Base-by-base conservation (phyloP, 2,329 filamentous ascomycete genomes). In the Penicillium occitanis region DNA sequence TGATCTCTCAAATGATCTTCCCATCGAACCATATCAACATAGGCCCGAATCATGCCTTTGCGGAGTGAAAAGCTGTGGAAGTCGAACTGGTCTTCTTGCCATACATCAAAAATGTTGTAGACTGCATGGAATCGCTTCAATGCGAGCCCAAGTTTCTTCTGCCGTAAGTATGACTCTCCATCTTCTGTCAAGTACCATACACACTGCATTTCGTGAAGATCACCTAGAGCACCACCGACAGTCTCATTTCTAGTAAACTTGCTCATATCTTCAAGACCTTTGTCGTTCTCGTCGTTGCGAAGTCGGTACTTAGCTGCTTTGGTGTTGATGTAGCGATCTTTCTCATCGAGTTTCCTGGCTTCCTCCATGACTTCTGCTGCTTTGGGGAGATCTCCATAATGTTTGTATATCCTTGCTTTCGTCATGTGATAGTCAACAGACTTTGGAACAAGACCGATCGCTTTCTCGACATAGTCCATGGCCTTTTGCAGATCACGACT, bases 51-150 rank as follows among this genome's bases (percentile, higher is more conserved):
- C 83, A 97, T 94, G 14, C 96, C 96, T 79, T 98, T 99, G 22
- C 95, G 86, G n/a, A 99, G 83, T 22, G 93, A 97, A 79, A 99
- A 99, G 76, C 88, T 92, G 83, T 99, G 96, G 83, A 99, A 99
- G 77, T 99, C 95, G 73, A 98, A 97, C 75, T 99, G 95, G 73
- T 99, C 95, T 77, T 99, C 96, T 75, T 96, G 91, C 95, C 95
- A 99, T 22, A 92, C 88, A 70, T 98, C 94, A 73, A 99, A 99
- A 70, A 99, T 96, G 79, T 91, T 92, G 77, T 90, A 90, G 66
- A 99, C 87, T 25, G 91, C 85, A 70, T 93, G 91, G 79, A 97
- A 94, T 60, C 96, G 88, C 83, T 99, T 99, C 63, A 99, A 83
- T 0, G 96, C 94, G 67, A 97, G 85, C 3, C 90, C 92, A 57